Base-by-base conservation (phyloP, 2,329 filamentous ascomycete species). In the Zasmidium cellare region DNA sequence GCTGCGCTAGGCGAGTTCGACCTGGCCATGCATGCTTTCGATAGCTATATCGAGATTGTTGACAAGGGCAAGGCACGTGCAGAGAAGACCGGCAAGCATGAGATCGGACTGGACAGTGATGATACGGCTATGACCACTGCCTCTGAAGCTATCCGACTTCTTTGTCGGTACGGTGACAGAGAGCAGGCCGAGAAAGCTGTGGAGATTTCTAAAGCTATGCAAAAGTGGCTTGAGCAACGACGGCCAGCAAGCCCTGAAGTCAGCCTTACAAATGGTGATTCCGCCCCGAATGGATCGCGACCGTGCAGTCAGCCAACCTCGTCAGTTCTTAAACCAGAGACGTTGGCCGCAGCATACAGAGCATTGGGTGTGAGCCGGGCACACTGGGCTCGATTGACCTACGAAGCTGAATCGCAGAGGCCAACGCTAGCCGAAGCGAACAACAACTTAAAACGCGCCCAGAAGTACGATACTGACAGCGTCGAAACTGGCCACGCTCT, bases 31-130 rank as follows among this genome's bases (percentile, higher is more conserved):
- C 92, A 92, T 70, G 90, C 94, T 0, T 90, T 97, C 62, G 89
- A 96, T 72, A 92, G 92, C 0, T 99, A 97, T 73, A 80, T 96
- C 38, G 90, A 96, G 55, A 90, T 99, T 63, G 85, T 96, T 55
- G 88, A 87, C 61, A 89, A 89, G 70, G 91, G 88, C 56, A 96
- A 93, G 75, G 90, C 91, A 19, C 84, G 92, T 44, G 86, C 91
- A 2, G 86, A 90, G 67, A 96, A 96, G 75, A 79, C 79, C 22
- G 82, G 90, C 2, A 84, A 91, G 64, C 71, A 76, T 6, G 89
- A 93, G 66, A 79, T 82, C 18, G 86, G 84, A 51, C 80, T 97
- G 24, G 94, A 99, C 67, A 84, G 88, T 55, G 90, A 96, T 67
- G 86, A 87, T 18, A 87, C 82, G 0, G 84, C 94, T 5, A 75